phyloP scores from a whole-genome alignment of 345 rosid species.

The Isatis tinctoria region DNA sequence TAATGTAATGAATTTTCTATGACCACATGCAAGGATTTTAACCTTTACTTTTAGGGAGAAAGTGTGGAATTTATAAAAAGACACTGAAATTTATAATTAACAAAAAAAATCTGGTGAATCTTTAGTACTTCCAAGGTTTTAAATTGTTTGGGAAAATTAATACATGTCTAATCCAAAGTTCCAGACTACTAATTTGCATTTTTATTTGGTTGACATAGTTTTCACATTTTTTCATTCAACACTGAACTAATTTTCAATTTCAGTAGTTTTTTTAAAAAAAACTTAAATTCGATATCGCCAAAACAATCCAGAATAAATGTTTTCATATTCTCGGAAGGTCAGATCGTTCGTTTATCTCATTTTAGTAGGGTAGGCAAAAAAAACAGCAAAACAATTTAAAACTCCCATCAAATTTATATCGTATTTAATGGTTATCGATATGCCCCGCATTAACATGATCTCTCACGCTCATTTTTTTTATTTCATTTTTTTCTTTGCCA shows the following conservation, averaged over 20 bases:
- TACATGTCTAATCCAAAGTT: too few relatives aligned
- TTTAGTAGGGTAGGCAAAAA: not conserved
- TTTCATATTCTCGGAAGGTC: too few relatives aligned
- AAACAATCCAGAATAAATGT: too few relatives aligned
- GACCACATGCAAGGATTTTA: not conserved
- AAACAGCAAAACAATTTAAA: too few relatives aligned
- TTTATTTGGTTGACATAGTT: not conserved
- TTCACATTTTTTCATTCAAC: not conserved
- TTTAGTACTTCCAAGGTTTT: too few relatives aligned
- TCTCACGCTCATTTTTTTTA: not conserved
- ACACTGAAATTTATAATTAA: not conserved
- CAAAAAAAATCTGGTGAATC: not conserved
- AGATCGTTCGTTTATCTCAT: not conserved
- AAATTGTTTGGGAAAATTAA: too few relatives aligned
- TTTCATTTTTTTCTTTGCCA: not conserved
- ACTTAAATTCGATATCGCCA: too few relatives aligned
- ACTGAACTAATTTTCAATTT: too few relatives aligned
- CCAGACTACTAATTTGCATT: too few relatives aligned
- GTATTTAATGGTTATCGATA: not conserved
- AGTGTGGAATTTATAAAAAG: not conserved
- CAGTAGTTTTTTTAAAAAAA: too few relatives aligned
- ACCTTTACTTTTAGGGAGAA: not conserved
- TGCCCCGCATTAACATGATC: constrained; percentile 21
- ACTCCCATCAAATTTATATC: not conserved
- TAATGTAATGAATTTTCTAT: not conserved